Percentiles rank a stretch among this genome's conserved stretches.
These are phyloP conservation scores for Sporothrix curviconia DNA, from an alignment of 2,329 filamentous ascomycete species.

Conservation along the genomic window DNA sequence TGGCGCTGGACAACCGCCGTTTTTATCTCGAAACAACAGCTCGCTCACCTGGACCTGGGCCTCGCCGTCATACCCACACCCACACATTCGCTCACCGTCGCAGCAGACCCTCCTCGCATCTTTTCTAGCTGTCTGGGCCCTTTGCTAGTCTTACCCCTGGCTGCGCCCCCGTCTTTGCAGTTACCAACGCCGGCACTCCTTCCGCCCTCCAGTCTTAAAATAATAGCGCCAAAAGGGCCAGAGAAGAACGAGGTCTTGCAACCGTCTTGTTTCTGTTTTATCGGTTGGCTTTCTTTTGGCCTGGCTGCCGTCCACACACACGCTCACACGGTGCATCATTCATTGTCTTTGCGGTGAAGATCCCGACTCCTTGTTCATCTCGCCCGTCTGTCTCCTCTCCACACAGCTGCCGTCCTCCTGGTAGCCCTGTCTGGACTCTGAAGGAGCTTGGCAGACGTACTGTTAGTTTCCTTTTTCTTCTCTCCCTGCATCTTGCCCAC, in stretches of 20 bases:
- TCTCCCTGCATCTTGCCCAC: slow-evolving; percentile 4
- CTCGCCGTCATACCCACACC: background rate
- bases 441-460: background rate
- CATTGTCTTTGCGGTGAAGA: slow-evolving; percentile 5
- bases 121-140: no score
- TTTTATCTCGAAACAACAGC: background rate
- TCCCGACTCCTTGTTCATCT: slow-evolving; percentile 1
- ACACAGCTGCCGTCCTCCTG: slow-evolving; percentile 3
- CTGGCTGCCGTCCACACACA: background rate
- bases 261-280: background rate
- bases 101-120: no score
- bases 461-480: slow-evolving; percentile 2
- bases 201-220: slow-evolving; percentile 5
- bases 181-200: slow-evolving; percentile 13
- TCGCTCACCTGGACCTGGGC: background rate
- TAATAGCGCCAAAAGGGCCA: slow-evolving; percentile 13
- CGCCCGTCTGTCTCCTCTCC: background rate
- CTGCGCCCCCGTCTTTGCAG: slow-evolving; percentile 4
- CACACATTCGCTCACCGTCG: slow-evolving; percentile 3
- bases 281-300: background rate
- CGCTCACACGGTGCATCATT: no score
- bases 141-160: slow-evolving; percentile 8
- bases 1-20: background rate
- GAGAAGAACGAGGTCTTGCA: no score
- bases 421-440: slow-evolving; percentile 2